Evolutionary conservation across 148 eudicot species (phyloP).

Genomic region (Cornus florida): DNA sequence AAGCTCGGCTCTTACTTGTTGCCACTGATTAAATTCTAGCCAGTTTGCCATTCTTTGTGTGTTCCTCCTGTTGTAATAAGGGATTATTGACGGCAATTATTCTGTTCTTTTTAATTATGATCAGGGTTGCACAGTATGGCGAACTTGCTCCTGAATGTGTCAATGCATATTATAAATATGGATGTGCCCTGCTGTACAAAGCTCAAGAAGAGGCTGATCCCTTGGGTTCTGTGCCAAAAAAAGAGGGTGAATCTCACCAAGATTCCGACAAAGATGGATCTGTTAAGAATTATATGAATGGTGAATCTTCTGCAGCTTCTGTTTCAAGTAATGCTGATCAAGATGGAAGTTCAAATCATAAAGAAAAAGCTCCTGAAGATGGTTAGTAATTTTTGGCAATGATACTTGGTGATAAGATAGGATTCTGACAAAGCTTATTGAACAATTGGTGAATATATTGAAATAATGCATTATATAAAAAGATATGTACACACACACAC

Average conservation of each 20-base stretch:
- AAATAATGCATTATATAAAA: not conserved
- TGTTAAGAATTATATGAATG: constrained; percentile 29
- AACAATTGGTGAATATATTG: not conserved
- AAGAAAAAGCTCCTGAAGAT: constrained; percentile 37
- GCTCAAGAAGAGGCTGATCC: constrained; percentile 98
- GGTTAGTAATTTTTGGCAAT: constrained; percentile 35
- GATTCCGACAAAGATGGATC: constrained; percentile 51
- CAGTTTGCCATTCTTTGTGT: not conserved
- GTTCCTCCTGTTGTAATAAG: not conserved
- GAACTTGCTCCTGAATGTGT: constrained; percentile 93
- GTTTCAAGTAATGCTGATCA: constrained; percentile 43
- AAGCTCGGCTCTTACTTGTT: no score
- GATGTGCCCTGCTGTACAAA: constrained; percentile 83
- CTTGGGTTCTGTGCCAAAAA: constrained; percentile 71
- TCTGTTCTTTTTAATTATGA: not conserved
- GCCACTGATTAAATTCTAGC: no score
- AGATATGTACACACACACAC: no score
- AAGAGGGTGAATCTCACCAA: constrained; percentile 58
- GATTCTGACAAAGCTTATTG: constrained; percentile 2
- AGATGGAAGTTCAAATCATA: constrained; percentile 43
- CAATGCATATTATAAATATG: constrained; percentile 71
- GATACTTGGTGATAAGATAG: not conserved
- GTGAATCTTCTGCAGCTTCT: constrained; percentile 61
- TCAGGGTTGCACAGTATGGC: constrained; percentile 74
- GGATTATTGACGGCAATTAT: not conserved